Evolutionary conservation across 768 basidiomycete genomes (phyloP), one percentile per base, ranked within the genome.

Genomic region (Tephrocybe sp.): DNA sequence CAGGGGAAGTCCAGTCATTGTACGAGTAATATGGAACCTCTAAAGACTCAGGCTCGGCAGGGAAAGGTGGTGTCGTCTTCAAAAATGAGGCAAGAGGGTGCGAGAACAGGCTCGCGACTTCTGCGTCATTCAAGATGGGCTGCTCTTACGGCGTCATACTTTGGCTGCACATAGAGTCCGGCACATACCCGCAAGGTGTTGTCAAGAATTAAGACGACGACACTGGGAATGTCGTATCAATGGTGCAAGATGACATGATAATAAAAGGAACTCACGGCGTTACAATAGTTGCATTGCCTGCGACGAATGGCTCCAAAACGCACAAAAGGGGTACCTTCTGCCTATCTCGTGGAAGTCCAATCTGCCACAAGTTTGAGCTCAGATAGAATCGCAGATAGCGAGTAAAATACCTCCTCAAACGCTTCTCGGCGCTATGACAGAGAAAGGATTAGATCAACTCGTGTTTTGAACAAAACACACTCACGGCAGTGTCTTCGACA

Each of bases 201-300:
- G 68, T 94, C 91, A 0, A 90, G 78, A 18, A 95, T 84, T 9
- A 96, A 76, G 1, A 93, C 89, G 18, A 96, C 87, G 1, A 95
- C 88, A n/a, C n/a, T n/a, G n/a, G n/a, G n/a, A n/a, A n/a, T n/a
- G n/a, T n/a, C n/a, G n/a, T n/a, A n/a, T n/a, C n/a, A n/a, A n/a
- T n/a, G n/a, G n/a, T n/a, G 25, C 36, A 23, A 14, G 17, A 20
- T 5, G 17, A 25, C 23, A 30, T 8, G 4, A 1, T 32, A 25
- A n/a, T 2, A 32, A 30, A 17, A 15, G 4, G 24, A 3, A 72
- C 90, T 63, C 54, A 94, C 92, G 93, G 93, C 0, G 88, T 93
- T 5, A 95, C 92, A 38, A 95, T 73, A 7, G 88, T 73, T 40
- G 80, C 73, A 42, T 84, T 83, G 4, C 84, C 83, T 3, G 89